phyloP scores from a whole-genome alignment of 2,329 filamentous ascomycete species.

The Akanthomyces muscarius region DNA sequence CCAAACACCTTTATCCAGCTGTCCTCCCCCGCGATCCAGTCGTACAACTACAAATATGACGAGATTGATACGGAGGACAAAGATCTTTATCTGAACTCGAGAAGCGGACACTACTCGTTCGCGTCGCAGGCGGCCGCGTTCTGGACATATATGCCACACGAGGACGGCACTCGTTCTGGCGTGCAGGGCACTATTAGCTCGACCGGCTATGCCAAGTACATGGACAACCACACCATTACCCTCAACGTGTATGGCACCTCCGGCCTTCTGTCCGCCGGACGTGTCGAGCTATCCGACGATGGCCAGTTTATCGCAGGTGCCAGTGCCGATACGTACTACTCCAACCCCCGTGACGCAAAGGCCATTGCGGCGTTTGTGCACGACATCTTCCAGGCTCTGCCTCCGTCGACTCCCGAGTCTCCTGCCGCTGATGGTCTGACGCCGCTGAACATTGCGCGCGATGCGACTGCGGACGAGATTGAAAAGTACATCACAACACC shows the following conservation, averaged over 20 bases:
- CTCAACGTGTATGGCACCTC: slow-evolving; percentile 56
- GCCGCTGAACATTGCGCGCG: slow-evolving; percentile 45
- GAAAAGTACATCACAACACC: slow-evolving; percentile 45
- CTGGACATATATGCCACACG: slow-evolving; percentile 44
- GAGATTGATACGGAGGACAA: slow-evolving; percentile 39
- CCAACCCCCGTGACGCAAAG: slow-evolving; percentile 42
- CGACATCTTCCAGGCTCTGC: slow-evolving; percentile 44
- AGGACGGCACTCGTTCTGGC: slow-evolving; percentile 38
- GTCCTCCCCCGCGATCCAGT: slow-evolving; percentile 37
- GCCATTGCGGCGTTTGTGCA: slow-evolving; percentile 48
- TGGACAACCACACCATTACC: slow-evolving; percentile 44
- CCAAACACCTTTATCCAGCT: slow-evolving; percentile 53
- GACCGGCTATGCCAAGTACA: slow-evolving; percentile 39
- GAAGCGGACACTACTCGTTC: slow-evolving; percentile 50
- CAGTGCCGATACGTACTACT: slow-evolving; percentile 42
- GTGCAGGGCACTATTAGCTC: slow-evolving; percentile 52
- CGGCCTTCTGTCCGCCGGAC: slow-evolving; percentile 45
- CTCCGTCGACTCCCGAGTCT: slow-evolving; percentile 20
- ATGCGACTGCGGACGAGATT: slow-evolving; percentile 45
- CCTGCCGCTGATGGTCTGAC: slow-evolving; percentile 37
- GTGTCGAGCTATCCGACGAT: slow-evolving; percentile 39
- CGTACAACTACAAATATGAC: slow-evolving; percentile 45
- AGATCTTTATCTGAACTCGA: slow-evolving; percentile 42
- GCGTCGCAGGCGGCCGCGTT: slow-evolving; percentile 51
- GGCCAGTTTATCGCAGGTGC: slow-evolving; percentile 40